Evolutionary conservation across 2,329 filamentous ascomycete genomes (phyloP).

Genomic region (Madurella fahalii): DNA sequence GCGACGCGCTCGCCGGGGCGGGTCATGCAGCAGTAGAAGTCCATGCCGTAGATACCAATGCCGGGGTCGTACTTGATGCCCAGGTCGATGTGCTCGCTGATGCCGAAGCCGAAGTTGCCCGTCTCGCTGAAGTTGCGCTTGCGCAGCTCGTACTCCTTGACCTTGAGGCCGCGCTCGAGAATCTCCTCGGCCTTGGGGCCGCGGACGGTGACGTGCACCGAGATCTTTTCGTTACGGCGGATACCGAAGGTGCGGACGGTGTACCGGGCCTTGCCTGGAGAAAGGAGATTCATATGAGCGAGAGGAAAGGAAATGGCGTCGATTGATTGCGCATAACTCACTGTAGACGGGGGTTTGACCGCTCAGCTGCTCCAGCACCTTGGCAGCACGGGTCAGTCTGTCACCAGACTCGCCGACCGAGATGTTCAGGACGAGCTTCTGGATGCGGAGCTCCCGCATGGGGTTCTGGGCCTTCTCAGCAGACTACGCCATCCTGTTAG

Average conservation of each 20-base stretch:
- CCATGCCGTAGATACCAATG: slow-evolving; percentile 99
- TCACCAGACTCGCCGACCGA: slow-evolving; percentile 99
- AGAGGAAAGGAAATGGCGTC: neutral
- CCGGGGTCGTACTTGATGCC: slow-evolving; percentile 99
- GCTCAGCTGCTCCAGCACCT: slow-evolving; percentile 98
- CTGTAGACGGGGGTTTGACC: slow-evolving; percentile 99
- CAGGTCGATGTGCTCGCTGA: slow-evolving; percentile 99
- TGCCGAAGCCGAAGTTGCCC: slow-evolving; percentile 99
- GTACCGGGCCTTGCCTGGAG: slow-evolving; percentile 94
- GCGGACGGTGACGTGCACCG: slow-evolving; percentile 98
- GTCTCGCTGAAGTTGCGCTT: slow-evolving; percentile 99
- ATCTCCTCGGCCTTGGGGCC: slow-evolving; percentile 98
- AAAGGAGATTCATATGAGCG: neutral
- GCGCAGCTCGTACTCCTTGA: slow-evolving; percentile 99
- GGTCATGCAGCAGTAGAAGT: slow-evolving; percentile 99
- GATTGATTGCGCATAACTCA: slow-evolving; percentile 44
- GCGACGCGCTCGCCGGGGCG: slow-evolving; percentile 97
- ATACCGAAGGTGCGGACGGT: slow-evolving; percentile 99
- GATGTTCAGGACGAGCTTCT: slow-evolving; percentile 99
- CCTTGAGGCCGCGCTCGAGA: slow-evolving; percentile 99
- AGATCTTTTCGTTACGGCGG: slow-evolving; percentile 99
- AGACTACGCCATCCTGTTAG: slow-evolving; percentile 40
- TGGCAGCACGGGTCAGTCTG: slow-evolving; percentile 98
- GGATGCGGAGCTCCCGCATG: slow-evolving; percentile 99
- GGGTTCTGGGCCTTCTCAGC: slow-evolving; percentile 90